Evolutionary conservation across 2,329 filamentous ascomycete species (phyloP).

Genomic region (Aspergillus melleus): DNA sequence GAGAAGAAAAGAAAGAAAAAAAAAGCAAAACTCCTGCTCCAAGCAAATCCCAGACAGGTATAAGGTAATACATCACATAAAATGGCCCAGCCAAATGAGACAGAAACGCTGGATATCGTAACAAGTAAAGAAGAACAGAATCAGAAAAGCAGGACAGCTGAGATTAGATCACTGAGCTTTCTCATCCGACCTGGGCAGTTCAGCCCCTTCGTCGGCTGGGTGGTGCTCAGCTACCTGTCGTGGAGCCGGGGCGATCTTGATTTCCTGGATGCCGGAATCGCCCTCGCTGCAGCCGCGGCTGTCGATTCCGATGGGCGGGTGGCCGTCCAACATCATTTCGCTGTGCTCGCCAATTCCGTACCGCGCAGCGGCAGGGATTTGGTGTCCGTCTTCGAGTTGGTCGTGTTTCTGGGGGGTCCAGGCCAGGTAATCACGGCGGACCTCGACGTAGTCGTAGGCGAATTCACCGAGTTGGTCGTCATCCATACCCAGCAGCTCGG

Average conservation of each 20-base stretch:
- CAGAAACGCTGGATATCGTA: conserved; percentile 11
- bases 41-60: conserved; percentile 7
- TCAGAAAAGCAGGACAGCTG: background rate
- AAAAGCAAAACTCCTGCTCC: conserved; percentile 11
- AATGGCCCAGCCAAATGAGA: conserved; percentile 10
- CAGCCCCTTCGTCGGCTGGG: conserved; percentile 14
- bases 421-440: conserved; percentile 52
- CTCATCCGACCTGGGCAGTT: conserved; percentile 14
- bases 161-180: conserved; percentile 23
- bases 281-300: conserved; percentile 33
- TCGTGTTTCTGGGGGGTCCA: conserved; percentile 50
- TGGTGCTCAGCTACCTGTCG: conserved; percentile 32
- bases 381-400: conserved; percentile 49
- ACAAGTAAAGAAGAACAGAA: conserved; percentile 5
- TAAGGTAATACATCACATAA: conserved; percentile 13
- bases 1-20: conserved; percentile 2
- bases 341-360: conserved; percentile 62
- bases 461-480: conserved; percentile 54
- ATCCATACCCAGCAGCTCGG: conserved; percentile 66
- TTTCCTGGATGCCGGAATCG: conserved; percentile 31
- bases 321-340: conserved; percentile 61
- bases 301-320: conserved; percentile 36
- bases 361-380: conserved; percentile 58
- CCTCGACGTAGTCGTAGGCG: conserved; percentile 54
- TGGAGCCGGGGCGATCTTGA: conserved; percentile 30